phyloP scores from a whole-genome alignment of 805 yeast species.

The Yarrowia yakushimensis region DNA sequence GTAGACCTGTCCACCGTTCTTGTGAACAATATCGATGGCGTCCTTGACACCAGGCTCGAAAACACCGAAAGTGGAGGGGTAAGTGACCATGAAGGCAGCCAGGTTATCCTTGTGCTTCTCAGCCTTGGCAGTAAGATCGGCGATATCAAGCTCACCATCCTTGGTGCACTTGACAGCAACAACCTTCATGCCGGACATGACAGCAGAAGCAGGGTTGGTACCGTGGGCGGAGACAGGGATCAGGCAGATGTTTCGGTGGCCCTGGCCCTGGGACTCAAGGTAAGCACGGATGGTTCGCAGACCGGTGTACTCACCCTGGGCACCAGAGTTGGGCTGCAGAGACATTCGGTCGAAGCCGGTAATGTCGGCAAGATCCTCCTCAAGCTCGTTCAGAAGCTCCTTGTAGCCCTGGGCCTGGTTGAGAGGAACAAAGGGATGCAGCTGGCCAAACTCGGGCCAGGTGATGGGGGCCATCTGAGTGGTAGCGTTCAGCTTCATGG shows the following conservation, averaged over 20 bases:
- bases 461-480: constrained; percentile 92
- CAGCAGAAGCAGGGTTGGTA: constrained; percentile 97
- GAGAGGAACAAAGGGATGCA: constrained; percentile 91
- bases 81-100: constrained; percentile 94
- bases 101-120: constrained; percentile 61
- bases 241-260: constrained; percentile 76
- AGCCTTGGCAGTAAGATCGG: constrained; percentile 71
- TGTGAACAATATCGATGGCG: constrained; percentile 83
- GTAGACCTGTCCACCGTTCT: constrained; percentile 90
- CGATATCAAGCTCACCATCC: constrained; percentile 82
- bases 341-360: constrained; percentile 93
- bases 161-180: constrained; percentile 83
- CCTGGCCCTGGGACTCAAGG: constrained; percentile 65
- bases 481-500: constrained; percentile 95
- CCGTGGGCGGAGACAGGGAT: constrained; percentile 98
- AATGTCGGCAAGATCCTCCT: constrained; percentile 79
- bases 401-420: constrained; percentile 87
- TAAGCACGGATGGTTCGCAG: constrained; percentile 79
- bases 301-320: constrained; percentile 97
- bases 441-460: constrained; percentile 84
- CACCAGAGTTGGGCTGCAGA: constrained; percentile 95
- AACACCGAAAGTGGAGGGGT: constrained; percentile 95
- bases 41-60: constrained; percentile 86
- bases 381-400: constrained; percentile 71
- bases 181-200: constrained; percentile 94